phyloP scores from a whole-genome alignment of 2,329 filamentous ascomycete genomes.

The Gaeumannomyces sp. region DNA sequence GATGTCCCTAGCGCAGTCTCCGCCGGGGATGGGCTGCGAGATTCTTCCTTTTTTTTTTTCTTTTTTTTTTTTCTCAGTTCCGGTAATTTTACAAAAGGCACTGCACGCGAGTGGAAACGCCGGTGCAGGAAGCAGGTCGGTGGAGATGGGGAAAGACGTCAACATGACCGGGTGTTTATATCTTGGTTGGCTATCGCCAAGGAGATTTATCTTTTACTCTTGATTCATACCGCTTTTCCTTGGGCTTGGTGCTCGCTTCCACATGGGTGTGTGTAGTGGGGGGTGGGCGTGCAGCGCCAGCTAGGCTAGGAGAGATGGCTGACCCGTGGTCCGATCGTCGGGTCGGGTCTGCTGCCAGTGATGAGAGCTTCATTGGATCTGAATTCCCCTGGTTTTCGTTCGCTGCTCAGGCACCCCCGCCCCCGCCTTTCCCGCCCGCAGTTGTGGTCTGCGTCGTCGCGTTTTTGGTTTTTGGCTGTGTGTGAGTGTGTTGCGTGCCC shows the following conservation, averaged over 20 bases:
- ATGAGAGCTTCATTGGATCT: too few species aligned
- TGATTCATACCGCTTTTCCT: neutral
- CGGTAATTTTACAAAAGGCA: neutral
- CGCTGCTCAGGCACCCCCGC: too few species aligned
- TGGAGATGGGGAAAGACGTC: slow-evolving; percentile 3
- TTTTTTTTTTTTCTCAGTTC: neutral
- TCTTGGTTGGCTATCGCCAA: slow-evolving; percentile 1
- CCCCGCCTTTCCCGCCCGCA: too few species aligned
- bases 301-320: neutral
- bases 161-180: neutral
- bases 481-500: too few species aligned
- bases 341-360: too few species aligned
- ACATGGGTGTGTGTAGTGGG: neutral
- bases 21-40: neutral
- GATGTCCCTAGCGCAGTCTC: neutral
- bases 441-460: too few species aligned
- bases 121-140: neutral
- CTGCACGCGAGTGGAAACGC: neutral
- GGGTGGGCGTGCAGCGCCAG: neutral
- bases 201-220: neutral
- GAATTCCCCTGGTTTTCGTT: too few species aligned
- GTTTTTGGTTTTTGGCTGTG: too few species aligned
- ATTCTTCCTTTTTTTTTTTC: neutral
- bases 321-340: too few species aligned
- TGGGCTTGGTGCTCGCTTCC: neutral